These are phyloP conservation scores for barley (Hordeum vulgare) DNA, from an alignment of 176 grass and related monocot genomes.

Conservation along the genomic window MorexV3_pseudomolecules_assembly NC_058523.1:483860787-483861286, in stretches of 20 bases:
- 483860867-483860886: neutral
- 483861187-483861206: neutral
- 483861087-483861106: neutral
- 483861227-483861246: neutral
- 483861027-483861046: neutral
- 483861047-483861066: neutral
- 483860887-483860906: neutral
- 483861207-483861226: neutral
- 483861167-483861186: neutral
- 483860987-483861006: neutral
- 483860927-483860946: neutral
- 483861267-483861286: conserved; percentile 5
- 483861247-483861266: neutral
- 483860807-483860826: neutral
- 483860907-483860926: neutral
- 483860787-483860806: neutral
- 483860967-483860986: neutral
- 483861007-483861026: neutral
- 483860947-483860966: neutral
- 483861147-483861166: too few species aligned
- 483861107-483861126: neutral
- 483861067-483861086: neutral
- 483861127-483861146: neutral
- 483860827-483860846: neutral
- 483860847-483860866: neutral